These are phyloP conservation scores for Allantophomopsis cytisporea DNA, from an alignment of 2,329 filamentous ascomycete genomes.

Conservation along the genomic window DNA sequence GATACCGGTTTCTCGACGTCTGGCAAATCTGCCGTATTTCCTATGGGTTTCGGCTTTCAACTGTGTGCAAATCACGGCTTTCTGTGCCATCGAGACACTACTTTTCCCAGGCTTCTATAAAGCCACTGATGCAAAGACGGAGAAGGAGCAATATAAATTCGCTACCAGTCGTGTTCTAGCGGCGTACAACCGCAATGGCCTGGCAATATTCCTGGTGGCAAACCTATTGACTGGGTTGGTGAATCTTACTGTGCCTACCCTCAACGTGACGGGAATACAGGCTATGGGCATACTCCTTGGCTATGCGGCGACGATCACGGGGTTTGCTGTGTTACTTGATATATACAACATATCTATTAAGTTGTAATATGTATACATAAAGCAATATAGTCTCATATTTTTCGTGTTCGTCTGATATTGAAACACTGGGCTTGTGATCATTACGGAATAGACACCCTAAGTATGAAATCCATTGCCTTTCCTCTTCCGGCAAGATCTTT, in stretches of 20 bases:
- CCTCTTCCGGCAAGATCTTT: too few relatives aligned
- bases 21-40: conserved; percentile 89
- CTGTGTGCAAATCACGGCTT: conserved; percentile 64
- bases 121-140: conserved; percentile 35
- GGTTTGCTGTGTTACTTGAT: conserved; percentile 54
- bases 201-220: conserved; percentile 73
- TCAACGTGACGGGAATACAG: conserved; percentile 49
- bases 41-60: conserved; percentile 92
- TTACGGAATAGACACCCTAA: too few relatives aligned
- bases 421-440: too few relatives aligned
- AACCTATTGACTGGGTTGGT: conserved; percentile 83
- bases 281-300: conserved; percentile 63
- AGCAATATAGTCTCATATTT: not conserved
- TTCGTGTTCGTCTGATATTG: not conserved
- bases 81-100: conserved; percentile 62
- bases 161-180: conserved; percentile 73
- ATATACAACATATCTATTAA: conserved; percentile 56
- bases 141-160: conserved; percentile 47
- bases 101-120: conserved; percentile 65
- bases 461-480: too few relatives aligned
- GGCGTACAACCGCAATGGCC: conserved; percentile 79
- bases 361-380: conserved; percentile 27
- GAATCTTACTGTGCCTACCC: conserved; percentile 74
- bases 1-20: conserved; percentile 68
- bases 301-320: conserved; percentile 58